These are phyloP conservation scores for Odontarrhena argentea DNA, from an alignment of 345 rosid species.

Conservation along the genomic window DNA sequence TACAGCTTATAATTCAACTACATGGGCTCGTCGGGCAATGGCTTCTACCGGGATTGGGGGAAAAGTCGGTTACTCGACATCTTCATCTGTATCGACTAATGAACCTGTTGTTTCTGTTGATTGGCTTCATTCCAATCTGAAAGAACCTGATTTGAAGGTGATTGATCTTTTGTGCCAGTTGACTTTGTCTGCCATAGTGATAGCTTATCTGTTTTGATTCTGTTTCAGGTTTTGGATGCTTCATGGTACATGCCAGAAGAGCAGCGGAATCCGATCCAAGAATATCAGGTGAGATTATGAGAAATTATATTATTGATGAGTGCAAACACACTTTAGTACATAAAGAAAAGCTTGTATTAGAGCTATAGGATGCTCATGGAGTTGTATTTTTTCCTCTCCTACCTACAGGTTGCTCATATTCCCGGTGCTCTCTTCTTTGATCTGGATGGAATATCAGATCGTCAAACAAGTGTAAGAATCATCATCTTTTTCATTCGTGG, in stretches of 20 bases:
- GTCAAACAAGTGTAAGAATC: slow-evolving; percentile 63
- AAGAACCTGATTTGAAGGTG: slow-evolving; percentile 85
- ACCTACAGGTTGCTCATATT: slow-evolving; percentile 89
- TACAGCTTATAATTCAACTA: slow-evolving; percentile 39
- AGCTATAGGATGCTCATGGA: slow-evolving; percentile 11
- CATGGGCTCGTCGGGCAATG: slow-evolving; percentile 50
- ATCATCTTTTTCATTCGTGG: background rate
- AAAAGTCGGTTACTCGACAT: slow-evolving; percentile 49
- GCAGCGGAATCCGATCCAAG: slow-evolving; percentile 95
- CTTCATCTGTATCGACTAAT: slow-evolving; percentile 51
- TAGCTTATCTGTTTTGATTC: background rate
- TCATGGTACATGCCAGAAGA: slow-evolving; percentile 99
- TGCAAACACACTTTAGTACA: slow-evolving; percentile 3
- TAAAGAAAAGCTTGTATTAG: no score
- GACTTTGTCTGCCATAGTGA: background rate
- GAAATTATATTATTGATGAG: slow-evolving; percentile 10
- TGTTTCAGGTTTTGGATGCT: slow-evolving; percentile 82
- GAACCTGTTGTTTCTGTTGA: slow-evolving; percentile 92
- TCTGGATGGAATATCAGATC: slow-evolving; percentile 92
- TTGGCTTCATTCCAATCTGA: slow-evolving; percentile 88
- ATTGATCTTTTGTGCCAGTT: background rate
- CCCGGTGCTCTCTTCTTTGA: slow-evolving; percentile 97
- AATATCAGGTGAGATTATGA: slow-evolving; percentile 70
- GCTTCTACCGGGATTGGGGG: slow-evolving; percentile 49
- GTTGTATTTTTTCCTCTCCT: slow-evolving; percentile 15